A percentile compares a stretch with the other conserved stretches of the same genome.
Evolutionary conservation across 495 filamentous ascomycete species (phyloP).

Genomic region (Pyrenula aspistea): DNA sequence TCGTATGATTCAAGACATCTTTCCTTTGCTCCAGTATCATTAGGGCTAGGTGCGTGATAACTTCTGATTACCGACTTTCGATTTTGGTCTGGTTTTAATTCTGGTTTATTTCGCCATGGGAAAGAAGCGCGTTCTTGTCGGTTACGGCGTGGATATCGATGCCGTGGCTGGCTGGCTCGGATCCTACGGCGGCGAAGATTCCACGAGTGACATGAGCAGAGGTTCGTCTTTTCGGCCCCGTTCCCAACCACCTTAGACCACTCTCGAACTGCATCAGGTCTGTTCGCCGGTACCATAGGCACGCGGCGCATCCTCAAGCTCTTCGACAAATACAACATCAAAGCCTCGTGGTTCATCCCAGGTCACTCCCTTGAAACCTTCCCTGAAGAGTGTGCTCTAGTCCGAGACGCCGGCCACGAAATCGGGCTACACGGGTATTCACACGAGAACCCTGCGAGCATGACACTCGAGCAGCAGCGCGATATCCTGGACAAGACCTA

Average conservation of each 20-base stretch:
- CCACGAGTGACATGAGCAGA: constrained; percentile 53
- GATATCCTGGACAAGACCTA: constrained; percentile 70
- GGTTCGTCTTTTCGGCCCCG: constrained; percentile 29
- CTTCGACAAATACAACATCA: constrained; percentile 71
- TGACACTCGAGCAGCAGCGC: constrained; percentile 63
- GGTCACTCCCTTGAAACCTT: constrained; percentile 72
- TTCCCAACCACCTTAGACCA: not conserved
- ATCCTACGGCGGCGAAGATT: constrained; percentile 61
- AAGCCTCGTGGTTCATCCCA: constrained; percentile 74
- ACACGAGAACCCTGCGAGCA: constrained; percentile 63
- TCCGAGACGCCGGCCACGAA: constrained; percentile 68
- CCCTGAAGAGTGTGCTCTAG: constrained; percentile 59
- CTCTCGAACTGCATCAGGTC: constrained; percentile 26
- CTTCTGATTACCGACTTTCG: no score
- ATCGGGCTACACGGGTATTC: constrained; percentile 67
- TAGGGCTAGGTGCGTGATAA: no score
- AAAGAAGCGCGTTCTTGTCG: constrained; percentile 47
- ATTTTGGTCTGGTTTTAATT: no score
- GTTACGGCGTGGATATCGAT: constrained; percentile 52
- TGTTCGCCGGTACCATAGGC: constrained; percentile 64
- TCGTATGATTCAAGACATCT: no score
- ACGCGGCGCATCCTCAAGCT: constrained; percentile 60
- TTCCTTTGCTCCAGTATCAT: no score
- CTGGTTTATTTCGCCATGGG: constrained; percentile 37
- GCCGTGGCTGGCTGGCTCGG: constrained; percentile 65